Evolutionary conservation across 2,329 filamentous ascomycete species (phyloP).

Genomic region (Epichloe hybrida): DNA sequence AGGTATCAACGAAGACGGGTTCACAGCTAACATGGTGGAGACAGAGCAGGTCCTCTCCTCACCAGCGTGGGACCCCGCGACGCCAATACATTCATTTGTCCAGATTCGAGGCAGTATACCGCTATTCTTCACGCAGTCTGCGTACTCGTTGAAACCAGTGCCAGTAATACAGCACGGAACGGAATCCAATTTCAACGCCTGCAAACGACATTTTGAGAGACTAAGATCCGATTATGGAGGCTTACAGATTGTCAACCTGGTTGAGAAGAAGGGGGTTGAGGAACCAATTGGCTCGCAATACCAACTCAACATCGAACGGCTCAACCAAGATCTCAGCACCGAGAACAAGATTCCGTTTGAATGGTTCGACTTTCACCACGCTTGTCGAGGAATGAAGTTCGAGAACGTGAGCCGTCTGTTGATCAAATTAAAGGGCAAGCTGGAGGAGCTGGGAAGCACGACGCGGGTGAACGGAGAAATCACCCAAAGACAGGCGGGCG

Average conservation of each 20-base stretch:
- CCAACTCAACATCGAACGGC: constrained; percentile 48
- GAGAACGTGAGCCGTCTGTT: constrained; percentile 82
- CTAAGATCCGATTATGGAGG: constrained; percentile 58
- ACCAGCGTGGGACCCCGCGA: constrained; percentile 46
- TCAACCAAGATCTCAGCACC: constrained; percentile 50
- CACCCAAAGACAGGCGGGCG: constrained; percentile 48
- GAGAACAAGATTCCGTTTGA: constrained; percentile 45
- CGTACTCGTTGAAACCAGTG: constrained; percentile 82
- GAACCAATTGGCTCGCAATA: constrained; percentile 66
- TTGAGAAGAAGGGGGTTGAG: constrained; percentile 86
- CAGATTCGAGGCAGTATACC: constrained; percentile 88
- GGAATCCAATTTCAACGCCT: constrained; percentile 64
- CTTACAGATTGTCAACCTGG: constrained; percentile 68
- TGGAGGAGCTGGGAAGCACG: constrained; percentile 61
- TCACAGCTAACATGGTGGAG: constrained; percentile 82
- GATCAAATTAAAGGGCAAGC: constrained; percentile 49
- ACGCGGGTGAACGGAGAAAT: constrained; percentile 35
- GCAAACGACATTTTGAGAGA: constrained; percentile 64
- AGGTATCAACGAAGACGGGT: constrained; percentile 80
- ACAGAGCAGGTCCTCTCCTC: constrained; percentile 85
- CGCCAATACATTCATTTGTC: constrained; percentile 66
- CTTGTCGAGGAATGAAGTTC: constrained; percentile 93
- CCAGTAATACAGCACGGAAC: constrained; percentile 71
- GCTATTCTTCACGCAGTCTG: constrained; percentile 86
- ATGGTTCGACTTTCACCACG: constrained; percentile 95